Evolutionary conservation across 805 yeast species (phyloP).

Genomic region (Barnettozyma salicaria): DNA sequence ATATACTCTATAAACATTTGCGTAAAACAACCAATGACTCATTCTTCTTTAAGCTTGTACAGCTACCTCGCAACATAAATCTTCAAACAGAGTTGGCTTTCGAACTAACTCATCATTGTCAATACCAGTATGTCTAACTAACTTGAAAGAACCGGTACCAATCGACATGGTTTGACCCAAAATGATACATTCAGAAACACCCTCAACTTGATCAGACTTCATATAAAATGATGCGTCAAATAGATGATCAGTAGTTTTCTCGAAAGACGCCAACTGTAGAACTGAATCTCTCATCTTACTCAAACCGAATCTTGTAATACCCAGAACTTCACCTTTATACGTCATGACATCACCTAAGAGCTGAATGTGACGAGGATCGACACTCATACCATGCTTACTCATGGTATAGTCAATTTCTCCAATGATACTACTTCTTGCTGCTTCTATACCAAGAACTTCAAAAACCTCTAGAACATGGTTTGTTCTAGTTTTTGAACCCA

Average conservation of each 20-base stretch:
- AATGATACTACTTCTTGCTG: slow-evolving; percentile 90
- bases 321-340: slow-evolving; percentile 95
- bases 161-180: slow-evolving; percentile 96
- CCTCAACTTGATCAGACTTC: slow-evolving; percentile 94
- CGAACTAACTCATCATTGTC: slow-evolving; percentile 38
- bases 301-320: slow-evolving; percentile 95
- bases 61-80: slow-evolving; percentile 24
- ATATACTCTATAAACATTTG: too few relatives aligned
- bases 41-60: slow-evolving; percentile 2
- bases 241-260: slow-evolving; percentile 96
- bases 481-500: slow-evolving; percentile 80
- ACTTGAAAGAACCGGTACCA: slow-evolving; percentile 95
- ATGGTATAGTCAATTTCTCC: slow-evolving; percentile 94
- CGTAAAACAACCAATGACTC: neutral
- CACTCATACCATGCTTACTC: slow-evolving; percentile 99
- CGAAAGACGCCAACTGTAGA: slow-evolving; percentile 92
- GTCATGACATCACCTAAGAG: slow-evolving; percentile 98
- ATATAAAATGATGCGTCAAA: slow-evolving; percentile 97
- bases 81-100: slow-evolving; percentile 43
- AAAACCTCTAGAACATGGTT: slow-evolving; percentile 90
- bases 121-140: slow-evolving; percentile 54
- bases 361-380: slow-evolving; percentile 99
- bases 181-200: slow-evolving; percentile 96
- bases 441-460: slow-evolving; percentile 92
- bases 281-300: slow-evolving; percentile 99